These are phyloP conservation scores for Candolleomyces efflorescens DNA, from an alignment of 768 basidiomycete species.

Conservation along the genomic window DNA sequence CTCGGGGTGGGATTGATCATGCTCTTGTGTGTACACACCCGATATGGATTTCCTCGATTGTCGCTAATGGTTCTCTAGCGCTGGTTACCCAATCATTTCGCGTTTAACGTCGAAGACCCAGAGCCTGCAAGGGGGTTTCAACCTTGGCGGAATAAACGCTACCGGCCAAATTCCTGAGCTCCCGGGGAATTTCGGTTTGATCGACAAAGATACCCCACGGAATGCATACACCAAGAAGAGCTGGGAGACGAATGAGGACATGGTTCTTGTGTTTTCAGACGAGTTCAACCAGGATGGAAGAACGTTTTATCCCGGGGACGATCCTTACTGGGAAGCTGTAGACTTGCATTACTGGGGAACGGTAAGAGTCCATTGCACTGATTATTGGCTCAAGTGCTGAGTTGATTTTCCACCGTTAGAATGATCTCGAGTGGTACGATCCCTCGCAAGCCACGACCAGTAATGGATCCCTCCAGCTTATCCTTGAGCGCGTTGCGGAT, in stretches of 20 bases:
- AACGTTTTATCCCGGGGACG: slow-evolving; percentile 64
- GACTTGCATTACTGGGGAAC: slow-evolving; percentile 69
- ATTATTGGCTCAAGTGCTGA: no score
- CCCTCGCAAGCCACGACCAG: slow-evolving; percentile 61
- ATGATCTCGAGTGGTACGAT: slow-evolving; percentile 78
- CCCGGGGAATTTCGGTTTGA: slow-evolving; percentile 53
- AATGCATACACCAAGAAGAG: slow-evolving; percentile 45
- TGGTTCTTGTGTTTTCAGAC: slow-evolving; percentile 70
- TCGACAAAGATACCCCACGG: slow-evolving; percentile 71
- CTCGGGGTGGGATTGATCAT: slow-evolving; percentile 40
- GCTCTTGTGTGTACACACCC: slow-evolving; percentile 62
- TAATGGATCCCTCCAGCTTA: slow-evolving; percentile 68
- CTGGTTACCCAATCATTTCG: slow-evolving; percentile 23
- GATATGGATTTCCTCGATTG: neutral
- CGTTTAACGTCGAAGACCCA: slow-evolving; percentile 18
- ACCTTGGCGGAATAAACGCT: slow-evolving; percentile 67
- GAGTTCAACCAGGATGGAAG: slow-evolving; percentile 76
- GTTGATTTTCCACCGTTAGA: no score
- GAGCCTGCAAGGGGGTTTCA: slow-evolving; percentile 48
- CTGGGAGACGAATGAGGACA: slow-evolving; percentile 45
- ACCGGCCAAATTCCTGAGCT: slow-evolving; percentile 62
- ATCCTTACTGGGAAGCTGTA: slow-evolving; percentile 58
- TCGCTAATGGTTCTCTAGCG: slow-evolving; percentile 22
- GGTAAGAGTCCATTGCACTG: slow-evolving; percentile 21
- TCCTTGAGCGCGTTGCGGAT: slow-evolving; percentile 44